Conservation (phyloP, 2,329 filamentous ascomycete species). For the Sporothrix brunneoviolacea region DNA sequence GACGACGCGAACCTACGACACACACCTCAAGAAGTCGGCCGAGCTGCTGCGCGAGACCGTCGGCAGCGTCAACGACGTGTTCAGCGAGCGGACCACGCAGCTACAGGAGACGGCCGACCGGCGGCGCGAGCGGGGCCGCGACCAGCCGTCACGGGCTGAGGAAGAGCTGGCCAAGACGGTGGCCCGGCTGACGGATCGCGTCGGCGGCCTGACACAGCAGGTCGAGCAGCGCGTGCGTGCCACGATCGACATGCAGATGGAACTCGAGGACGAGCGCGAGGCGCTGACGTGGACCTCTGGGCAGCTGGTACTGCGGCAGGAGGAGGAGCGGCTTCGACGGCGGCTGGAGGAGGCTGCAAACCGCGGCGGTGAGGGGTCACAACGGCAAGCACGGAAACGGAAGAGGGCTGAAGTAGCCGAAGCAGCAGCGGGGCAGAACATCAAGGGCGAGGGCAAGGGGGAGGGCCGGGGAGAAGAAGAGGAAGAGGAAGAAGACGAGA, state of each 20-base stretch:
- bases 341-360: conserved; percentile 2
- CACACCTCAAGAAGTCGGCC: conserved; percentile 39
- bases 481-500: conserved; percentile 20
- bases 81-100: conserved; percentile 28
- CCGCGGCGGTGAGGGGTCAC: conserved; percentile 13
- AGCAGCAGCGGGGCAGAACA: conserved; percentile 16
- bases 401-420: conserved; percentile 6
- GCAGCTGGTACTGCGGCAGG: conserved; percentile 22
- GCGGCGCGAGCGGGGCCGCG: conserved; percentile 26
- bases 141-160: conserved; percentile 19
- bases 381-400: conserved; percentile 16
- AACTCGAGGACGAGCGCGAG: conserved; percentile 42
- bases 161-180: conserved; percentile 30
- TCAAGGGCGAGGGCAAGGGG: conserved; percentile 21
- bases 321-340: conserved; percentile 15
- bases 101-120: conserved; percentile 29
- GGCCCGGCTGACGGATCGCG: conserved; percentile 31
- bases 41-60: conserved; percentile 36
- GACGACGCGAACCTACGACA: conserved; percentile 36
- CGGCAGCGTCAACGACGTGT: conserved; percentile 43
- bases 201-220: conserved; percentile 36
- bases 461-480: conserved; percentile 22
- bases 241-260: conserved; percentile 43
- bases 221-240: conserved; percentile 42
- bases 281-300: conserved; percentile 31